Evolutionary conservation across 495 filamentous ascomycete species (phyloP).

Genomic region (Parmelia sp.): DNA sequence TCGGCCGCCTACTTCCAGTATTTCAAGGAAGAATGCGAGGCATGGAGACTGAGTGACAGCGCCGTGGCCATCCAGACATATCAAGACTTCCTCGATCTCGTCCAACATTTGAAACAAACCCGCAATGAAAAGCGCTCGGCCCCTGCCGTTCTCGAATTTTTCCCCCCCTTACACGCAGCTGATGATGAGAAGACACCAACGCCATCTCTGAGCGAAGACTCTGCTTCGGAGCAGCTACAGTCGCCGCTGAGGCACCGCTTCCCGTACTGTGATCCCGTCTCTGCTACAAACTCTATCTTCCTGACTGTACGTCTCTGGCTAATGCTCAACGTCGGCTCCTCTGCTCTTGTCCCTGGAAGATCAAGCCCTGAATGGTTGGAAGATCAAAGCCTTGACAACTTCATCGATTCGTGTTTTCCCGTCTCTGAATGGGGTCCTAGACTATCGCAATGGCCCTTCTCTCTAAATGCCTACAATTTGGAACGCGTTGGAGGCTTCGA

Average conservation of each 20-base stretch:
- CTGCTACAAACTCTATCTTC: constrained; percentile 10
- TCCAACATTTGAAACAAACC: constrained; percentile 1
- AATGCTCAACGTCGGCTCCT: constrained; percentile 11
- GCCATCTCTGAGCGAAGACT: neutral
- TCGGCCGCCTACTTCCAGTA: constrained; percentile 6
- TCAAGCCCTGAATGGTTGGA: constrained; percentile 8
- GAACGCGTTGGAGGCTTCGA: constrained; percentile 36
- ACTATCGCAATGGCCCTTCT: constrained; percentile 18
- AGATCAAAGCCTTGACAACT: neutral
- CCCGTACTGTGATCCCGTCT: neutral
- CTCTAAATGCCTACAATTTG: constrained; percentile 19
- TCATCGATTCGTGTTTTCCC: neutral
- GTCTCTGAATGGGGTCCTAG: constrained; percentile 2
- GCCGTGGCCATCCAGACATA: constrained; percentile 7
- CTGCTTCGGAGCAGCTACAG: neutral
- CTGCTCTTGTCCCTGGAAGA: neutral
- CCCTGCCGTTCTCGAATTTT: constrained; percentile 5
- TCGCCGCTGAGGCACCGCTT: neutral
- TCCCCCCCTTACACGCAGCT: neutral
- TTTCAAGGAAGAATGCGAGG: constrained; percentile 6
- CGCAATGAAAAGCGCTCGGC: neutral
- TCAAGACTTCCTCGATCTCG: constrained; percentile 9
- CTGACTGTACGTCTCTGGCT: constrained; percentile 13
- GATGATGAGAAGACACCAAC: neutral
- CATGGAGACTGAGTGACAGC: constrained; percentile 7